A percentile compares a stretch with the other conserved stretches of the same genome.
phyloP scores from a whole-genome alignment of 257 asterid genomes.

The Primulina eburnea region DNA sequence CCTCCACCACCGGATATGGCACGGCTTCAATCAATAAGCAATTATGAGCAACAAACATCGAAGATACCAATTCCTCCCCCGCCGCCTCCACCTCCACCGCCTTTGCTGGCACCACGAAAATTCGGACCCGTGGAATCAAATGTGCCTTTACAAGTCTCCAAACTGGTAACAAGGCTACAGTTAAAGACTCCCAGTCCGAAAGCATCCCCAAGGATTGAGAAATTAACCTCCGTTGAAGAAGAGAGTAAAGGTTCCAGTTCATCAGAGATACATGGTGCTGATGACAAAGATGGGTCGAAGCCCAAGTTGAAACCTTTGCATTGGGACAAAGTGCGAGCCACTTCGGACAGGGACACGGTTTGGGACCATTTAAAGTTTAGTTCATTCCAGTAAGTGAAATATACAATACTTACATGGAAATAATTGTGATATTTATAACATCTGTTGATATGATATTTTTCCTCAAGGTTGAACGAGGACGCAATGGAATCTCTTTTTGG shows the following conservation, averaged over 20 bases:
- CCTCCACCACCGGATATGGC: slow-evolving; percentile 87
- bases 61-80: slow-evolving; percentile 42
- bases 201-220: slow-evolving; percentile 31
- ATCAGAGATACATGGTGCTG: slow-evolving; percentile 39
- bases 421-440: not conserved
- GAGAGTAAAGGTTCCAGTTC: slow-evolving; percentile 28
- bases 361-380: slow-evolving; percentile 95
- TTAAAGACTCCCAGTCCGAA: slow-evolving; percentile 38
- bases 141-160: slow-evolving; percentile 31
- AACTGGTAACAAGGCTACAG: slow-evolving; percentile 32
- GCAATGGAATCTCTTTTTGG: slow-evolving; percentile 97
- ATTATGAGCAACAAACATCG: slow-evolving; percentile 38
- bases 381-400: slow-evolving; percentile 82
- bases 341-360: slow-evolving; percentile 84
- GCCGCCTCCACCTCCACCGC: slow-evolving; percentile 39
- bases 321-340: slow-evolving; percentile 98
- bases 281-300: slow-evolving; percentile 59
- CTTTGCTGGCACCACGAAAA: slow-evolving; percentile 35
- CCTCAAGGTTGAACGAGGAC: slow-evolving; percentile 76
- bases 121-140: slow-evolving; percentile 23
- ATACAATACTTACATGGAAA: slow-evolving; percentile 4
- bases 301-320: slow-evolving; percentile 89
- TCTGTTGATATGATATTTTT: slow-evolving; percentile 16
- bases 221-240: slow-evolving; percentile 33
- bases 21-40: slow-evolving; percentile 56